Base-by-base conservation (phyloP, 2,329 filamentous ascomycete species). In the Fusarium brachygibbosum region DNA sequence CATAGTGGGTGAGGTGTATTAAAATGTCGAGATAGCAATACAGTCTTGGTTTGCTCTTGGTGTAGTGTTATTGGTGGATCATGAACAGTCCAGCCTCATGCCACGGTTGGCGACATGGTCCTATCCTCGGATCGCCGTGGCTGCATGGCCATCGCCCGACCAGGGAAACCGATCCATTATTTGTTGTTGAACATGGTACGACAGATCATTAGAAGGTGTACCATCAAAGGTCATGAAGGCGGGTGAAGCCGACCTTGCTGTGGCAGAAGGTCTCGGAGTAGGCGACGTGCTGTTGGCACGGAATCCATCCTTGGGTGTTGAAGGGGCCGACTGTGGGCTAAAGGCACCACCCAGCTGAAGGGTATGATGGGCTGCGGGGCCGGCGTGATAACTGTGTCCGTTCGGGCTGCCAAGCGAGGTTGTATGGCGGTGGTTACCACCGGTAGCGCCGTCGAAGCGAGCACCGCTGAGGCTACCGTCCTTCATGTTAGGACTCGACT, bases 401-500 rank as follows among this genome's bases (percentile, higher is more conserved):
- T 44, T 71, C 21, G 63, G 64, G 51, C 71, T 63, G 58, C 68
- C 58, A 28, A 52, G 63, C 4, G 60, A 60, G 29, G 58, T 59
- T 11, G 57, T 64, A 25, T 66, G 40, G 38, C 63, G 48, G 28
- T 59, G 35, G n/a, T 66, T 51, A 41, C 51, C 59, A 13, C 46
- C 61, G 29, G 59, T 21, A 29, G 65, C 40, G 9, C 66, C 71
- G 38, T 74, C 82, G 56, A 78, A 82, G 60, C 82, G 81, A 23
- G 80, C 82, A 58, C 71, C 79, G 50, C 75, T 78, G 40, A 84
- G 62, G 14, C 82, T 82, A 40, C 82, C 85, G 53, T 87, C 85
- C 70, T 82, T 85, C 55, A 83, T 75, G 54, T 82, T 80, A 32
- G 86, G 83, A 60, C 82, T 85, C 41, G 82, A 82, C 74, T 86